phyloP scores from a whole-genome alignment of 73 alveolate genomes.

The Paramecium primaurelia region DNA sequence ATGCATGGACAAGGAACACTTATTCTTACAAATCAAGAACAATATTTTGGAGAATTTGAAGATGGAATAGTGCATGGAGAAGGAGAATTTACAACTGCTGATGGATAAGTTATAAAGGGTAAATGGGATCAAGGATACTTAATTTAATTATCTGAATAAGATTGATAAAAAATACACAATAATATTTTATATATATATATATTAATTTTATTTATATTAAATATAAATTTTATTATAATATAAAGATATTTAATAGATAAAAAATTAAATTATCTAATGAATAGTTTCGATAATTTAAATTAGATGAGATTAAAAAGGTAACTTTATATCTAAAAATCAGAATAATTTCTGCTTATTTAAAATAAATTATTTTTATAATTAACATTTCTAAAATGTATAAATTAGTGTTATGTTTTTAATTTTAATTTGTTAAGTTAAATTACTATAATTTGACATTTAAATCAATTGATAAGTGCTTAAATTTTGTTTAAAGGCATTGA shows the following conservation, averaged over 20 bases:
- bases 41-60: background rate
- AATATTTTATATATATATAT: no score
- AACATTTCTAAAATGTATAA: no score
- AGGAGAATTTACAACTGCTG: constrained; percentile 20
- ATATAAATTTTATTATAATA: no score
- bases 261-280: no score
- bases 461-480: background rate
- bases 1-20: constrained; percentile 29
- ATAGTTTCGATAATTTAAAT: no score
- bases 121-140: constrained; percentile 31
- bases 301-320: no score
- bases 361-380: no score
- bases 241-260: background rate
- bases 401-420: background rate
- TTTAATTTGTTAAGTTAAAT: background rate
- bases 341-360: no score
- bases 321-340: no score
- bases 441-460: background rate
- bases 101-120: background rate
- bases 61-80: constrained; percentile 26
- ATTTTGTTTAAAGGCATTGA: background rate
- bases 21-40: background rate
- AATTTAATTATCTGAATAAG: background rate
- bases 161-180: background rate
- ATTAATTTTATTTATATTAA: no score